phyloP scores from a whole-genome alignment of 225 moss, liverwort and hornwort species.

The Bryoerythrophyllum caledonicum region DNA sequence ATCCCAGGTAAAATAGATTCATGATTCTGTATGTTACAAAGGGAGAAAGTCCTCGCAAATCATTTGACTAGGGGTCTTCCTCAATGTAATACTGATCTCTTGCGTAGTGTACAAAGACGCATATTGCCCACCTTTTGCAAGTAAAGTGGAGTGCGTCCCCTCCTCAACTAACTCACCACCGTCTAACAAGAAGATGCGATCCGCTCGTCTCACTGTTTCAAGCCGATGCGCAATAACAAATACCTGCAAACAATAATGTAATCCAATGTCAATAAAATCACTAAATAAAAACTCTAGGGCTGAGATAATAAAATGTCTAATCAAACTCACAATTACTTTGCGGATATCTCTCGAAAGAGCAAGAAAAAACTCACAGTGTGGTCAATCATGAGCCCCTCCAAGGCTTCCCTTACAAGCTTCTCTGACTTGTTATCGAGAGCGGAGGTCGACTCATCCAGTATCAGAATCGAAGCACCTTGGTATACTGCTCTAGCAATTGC shows the following conservation, averaged over 20 bases:
- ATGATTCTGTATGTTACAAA: slow-evolving; percentile 11
- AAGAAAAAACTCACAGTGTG: slow-evolving; percentile 70
- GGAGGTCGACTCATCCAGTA: slow-evolving; percentile 97
- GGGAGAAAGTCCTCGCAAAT: slow-evolving; percentile 16
- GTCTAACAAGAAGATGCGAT: slow-evolving; percentile 84
- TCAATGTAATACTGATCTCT: slow-evolving; percentile 24
- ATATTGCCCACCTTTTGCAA: slow-evolving; percentile 87
- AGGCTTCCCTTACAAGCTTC: slow-evolving; percentile 84
- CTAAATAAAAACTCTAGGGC: no score
- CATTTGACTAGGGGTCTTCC: slow-evolving; percentile 19
- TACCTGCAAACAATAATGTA: slow-evolving; percentile 49
- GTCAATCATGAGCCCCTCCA: slow-evolving; percentile 77
- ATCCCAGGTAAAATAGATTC: neutral
- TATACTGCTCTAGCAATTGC: slow-evolving; percentile 96
- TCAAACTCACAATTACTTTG: no score
- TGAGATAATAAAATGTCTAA: no score
- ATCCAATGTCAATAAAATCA: neutral
- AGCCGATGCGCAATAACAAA: slow-evolving; percentile 94
- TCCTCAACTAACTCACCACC: slow-evolving; percentile 87
- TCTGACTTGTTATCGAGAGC: slow-evolving; percentile 95
- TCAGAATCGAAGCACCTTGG: slow-evolving; percentile 85
- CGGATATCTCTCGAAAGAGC: neutral
- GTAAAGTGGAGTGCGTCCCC: slow-evolving; percentile 77
- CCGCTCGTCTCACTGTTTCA: slow-evolving; percentile 89
- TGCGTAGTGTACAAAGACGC: slow-evolving; percentile 68